Evolutionary conservation across 352 stramenopile genomes (phyloP), one percentile per base, ranked within the genome.

Genomic region (Phytophthora pini): DNA sequence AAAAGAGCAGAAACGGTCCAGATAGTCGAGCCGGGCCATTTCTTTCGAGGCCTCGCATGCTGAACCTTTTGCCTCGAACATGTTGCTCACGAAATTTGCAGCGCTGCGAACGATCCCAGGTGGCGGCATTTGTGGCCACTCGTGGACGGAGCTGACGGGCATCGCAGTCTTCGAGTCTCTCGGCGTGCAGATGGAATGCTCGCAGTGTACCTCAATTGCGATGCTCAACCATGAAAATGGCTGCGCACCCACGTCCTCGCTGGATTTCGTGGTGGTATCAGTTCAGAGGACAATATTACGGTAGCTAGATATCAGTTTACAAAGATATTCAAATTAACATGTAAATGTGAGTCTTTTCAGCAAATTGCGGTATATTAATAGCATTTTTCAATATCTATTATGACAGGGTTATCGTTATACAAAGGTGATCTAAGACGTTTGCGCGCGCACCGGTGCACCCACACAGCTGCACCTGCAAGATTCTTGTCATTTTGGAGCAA

Each of bases 211-310:
- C 31, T 8, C 31, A 36, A 36, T 0, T 36, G 31, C 31, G 31
- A 13, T 36, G 31, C 31, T 36, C 31, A 11, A 20, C 5, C 9
- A 31, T 44, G n/a, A 55, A 36, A 36, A 36, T 36, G 31, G 31
- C 31, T 68, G 61, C 52, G 44, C 44, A 68, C 60, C 60, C 60
- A 57, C 3, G 31, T 36, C 31, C 15, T 39, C 43, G 24, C 40
- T 67, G 49, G 49, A 61, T 67, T 61, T 54, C 15, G 47, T 8
- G 31, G 2, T 6, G 15, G 12, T 36, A 64, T 61, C 43, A 61
- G 8, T 13, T 34, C 31, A 36, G 31, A 36, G 31, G 8, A 2
- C 0, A 36, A 12, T 36, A 36, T 36, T 36, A 8, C 13, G 31
- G 2, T 36, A 13, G 31, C 4, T 4, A 36, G 31, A 8, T 36